A percentile compares a stretch with the other conserved stretches of the same genome.
phyloP scores from a whole-genome alignment of 257 asterid species.

The Solanum sejunctum region DNA sequence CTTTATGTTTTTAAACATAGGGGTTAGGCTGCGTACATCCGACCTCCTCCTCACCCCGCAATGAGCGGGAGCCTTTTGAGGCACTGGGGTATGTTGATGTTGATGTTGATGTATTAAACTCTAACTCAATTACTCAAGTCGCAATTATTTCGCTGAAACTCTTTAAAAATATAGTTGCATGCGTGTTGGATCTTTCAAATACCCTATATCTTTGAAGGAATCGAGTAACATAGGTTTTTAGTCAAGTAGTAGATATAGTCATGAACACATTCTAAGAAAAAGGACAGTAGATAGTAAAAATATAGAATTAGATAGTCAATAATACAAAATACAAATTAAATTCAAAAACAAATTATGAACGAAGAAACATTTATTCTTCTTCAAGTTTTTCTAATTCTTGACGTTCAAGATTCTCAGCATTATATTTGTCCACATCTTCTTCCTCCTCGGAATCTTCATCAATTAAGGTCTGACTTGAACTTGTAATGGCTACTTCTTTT shows the following conservation, averaged over 20 bases:
- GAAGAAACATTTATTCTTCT: not conserved
- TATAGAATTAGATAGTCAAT: too few species aligned
- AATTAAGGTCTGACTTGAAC: not conserved
- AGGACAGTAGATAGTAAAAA: too few species aligned
- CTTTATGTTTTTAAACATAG: too few species aligned
- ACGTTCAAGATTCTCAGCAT: not conserved
- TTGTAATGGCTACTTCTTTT: not conserved
- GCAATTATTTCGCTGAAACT: not conserved
- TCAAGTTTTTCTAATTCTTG: not conserved
- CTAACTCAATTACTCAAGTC: too few species aligned
- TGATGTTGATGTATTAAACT: too few species aligned
- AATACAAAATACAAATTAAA: too few species aligned
- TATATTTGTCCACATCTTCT: not conserved
- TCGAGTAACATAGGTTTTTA: too few species aligned
- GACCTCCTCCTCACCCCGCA: too few species aligned
- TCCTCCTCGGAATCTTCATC: not conserved
- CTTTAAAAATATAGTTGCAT: not conserved
- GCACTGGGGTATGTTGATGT: too few species aligned
- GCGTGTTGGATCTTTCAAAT: not conserved
- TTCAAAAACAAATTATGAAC: too few species aligned
- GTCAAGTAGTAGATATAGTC: slow-evolving; percentile 31
- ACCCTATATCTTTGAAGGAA: not conserved
- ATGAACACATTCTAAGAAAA: slow-evolving; percentile 25
- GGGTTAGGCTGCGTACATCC: too few species aligned
- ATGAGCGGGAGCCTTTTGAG: too few species aligned